Base-by-base conservation (phyloP, 192 early-diverging fungal species). In the Jimgerdemannia lactiflua region DNA sequence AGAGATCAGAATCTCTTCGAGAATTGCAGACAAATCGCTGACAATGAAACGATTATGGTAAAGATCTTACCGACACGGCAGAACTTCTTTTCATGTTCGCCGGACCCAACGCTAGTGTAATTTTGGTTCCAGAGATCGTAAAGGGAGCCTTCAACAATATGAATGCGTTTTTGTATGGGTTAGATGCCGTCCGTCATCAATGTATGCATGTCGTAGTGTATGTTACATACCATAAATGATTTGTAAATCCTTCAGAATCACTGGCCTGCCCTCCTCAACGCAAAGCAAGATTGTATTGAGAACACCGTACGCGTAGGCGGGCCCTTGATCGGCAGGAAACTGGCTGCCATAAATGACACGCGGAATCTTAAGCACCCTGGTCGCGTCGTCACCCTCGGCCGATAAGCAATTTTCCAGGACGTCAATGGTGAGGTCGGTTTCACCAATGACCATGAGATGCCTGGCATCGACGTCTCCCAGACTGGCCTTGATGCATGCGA, bases 91-190 rank as follows among this genome's bases (percentile, higher is more conserved):
- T 69, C 54, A 72, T 76, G 14, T 2, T 72, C 75, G 19, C 19
- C 18, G 29, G 63, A 71, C 14, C 75, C 75, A 6, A 42, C 14
- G n/a, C 40, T 39, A n/a, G 71, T 76, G 43, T 76, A 76, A 71
- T 76, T 76, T 42, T 76, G 75, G 42, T 76, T 76, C 75, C 75
- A 76, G 41, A 76, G 54, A 43, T 76, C 75, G 64, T 76, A 76
- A 17, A 76, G 63, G 66, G 70, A 71, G 19, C 75, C 75, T 76
- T 41, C 19, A 44, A 59, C 18, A 10, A 18, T 7, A 74, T 11
- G 72, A 67, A 7, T 39, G 70, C 3, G 43, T 65, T n/a, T 70
- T n/a, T 70, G 42, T 17, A 70, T 10, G 17, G 6, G 40, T 19
- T 40, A 70, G 20, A 3, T 14, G 64, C 64, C 41, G 68, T 70